These are phyloP conservation scores for Exidia glandulosa DNA, from an alignment of 768 basidiomycete genomes.

Conservation along the genomic window DNA sequence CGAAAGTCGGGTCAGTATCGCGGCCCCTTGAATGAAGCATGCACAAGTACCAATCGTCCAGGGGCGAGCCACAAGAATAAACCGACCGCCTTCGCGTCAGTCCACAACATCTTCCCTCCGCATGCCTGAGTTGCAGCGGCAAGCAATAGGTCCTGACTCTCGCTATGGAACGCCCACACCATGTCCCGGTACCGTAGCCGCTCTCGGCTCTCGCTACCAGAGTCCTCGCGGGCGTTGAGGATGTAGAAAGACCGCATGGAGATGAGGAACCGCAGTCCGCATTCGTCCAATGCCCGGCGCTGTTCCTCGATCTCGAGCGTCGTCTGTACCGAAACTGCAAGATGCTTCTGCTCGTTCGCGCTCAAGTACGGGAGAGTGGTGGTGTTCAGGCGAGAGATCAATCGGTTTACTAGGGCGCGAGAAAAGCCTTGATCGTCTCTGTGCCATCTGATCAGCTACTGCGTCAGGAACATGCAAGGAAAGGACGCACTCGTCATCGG, in stretches of 20 bases:
- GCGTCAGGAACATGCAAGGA: neutral
- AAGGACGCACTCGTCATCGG: constrained; percentile 34
- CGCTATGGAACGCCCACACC: constrained; percentile 94
- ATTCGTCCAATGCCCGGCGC: constrained; percentile 79
- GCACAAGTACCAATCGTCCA: constrained; percentile 57
- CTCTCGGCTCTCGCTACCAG: constrained; percentile 32
- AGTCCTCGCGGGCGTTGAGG: constrained; percentile 43
- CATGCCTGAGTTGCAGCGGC: constrained; percentile 60
- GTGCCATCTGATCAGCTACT: constrained; percentile 1
- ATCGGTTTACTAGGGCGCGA: constrained; percentile 41
- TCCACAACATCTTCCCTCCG: constrained; percentile 80
- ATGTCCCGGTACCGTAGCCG: constrained; percentile 89
- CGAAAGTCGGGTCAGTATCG: neutral
- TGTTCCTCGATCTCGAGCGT: constrained; percentile 86
- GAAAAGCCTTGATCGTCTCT: constrained; percentile 47
- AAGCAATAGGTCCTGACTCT: constrained; percentile 79
- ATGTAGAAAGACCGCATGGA: constrained; percentile 90
- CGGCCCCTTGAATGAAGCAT: neutral
- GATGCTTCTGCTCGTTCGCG: constrained; percentile 69
- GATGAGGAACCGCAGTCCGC: constrained; percentile 86
- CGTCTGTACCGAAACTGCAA: constrained; percentile 77
- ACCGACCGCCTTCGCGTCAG: constrained; percentile 77
- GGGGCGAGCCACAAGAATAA: constrained; percentile 80
- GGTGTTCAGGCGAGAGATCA: constrained; percentile 56
- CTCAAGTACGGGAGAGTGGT: constrained; percentile 60